Evolutionary conservation across 192 early-diverging fungal genomes (phyloP), one percentile per base, ranked within the genome.

Genomic region (Obelidium mucronatum): DNA sequence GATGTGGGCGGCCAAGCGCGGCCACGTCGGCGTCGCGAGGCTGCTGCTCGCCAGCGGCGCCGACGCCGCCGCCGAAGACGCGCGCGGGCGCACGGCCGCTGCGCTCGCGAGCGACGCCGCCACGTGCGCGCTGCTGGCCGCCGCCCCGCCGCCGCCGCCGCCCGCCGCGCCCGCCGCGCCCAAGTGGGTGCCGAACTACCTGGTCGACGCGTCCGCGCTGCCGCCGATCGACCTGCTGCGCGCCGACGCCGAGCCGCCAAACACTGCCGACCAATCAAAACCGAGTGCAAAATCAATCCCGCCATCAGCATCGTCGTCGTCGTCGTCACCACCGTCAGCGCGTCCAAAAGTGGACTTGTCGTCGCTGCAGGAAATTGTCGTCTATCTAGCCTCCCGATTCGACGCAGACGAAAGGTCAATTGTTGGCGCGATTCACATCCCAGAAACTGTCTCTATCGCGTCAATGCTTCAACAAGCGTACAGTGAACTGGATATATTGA

Each of bases 1-100:
- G 56, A 59, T 72, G 69, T 72, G 69, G 69, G 69, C 69, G 17
- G 69, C 35, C 0, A 54, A 59, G 54, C 69, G 69, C 19, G 37
- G 58, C 55, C 69, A 72, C 51, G 51, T 72, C 15, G 13, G n/a
- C 3, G 36, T 72, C 26, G 69, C 69, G 8, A 19, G 33, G 54
- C 69, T 72, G 19, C 69, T 72, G 19, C 53, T 72, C 34, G 19
- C 34, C 5, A 58, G 22, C 34, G 69, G 69, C 51, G 69, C 69
- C 36, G n/a, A 58, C 35, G 5, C 36, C 11, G 35, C 4, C 51
- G 54, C 69, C 11, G 24, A 31, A 30, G 58, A 58, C 36, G 17
- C 37, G 15, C 13, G 22, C 30, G 55, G 55, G 5, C 22, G 31
- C 13, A 58, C 53, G 1, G 54, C 54, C 13, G 54, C 51, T 1